Conservation (phyloP, 2,329 filamentous ascomycete genomes). For the Paraphaeosphaeria sporulosa region DNA sequence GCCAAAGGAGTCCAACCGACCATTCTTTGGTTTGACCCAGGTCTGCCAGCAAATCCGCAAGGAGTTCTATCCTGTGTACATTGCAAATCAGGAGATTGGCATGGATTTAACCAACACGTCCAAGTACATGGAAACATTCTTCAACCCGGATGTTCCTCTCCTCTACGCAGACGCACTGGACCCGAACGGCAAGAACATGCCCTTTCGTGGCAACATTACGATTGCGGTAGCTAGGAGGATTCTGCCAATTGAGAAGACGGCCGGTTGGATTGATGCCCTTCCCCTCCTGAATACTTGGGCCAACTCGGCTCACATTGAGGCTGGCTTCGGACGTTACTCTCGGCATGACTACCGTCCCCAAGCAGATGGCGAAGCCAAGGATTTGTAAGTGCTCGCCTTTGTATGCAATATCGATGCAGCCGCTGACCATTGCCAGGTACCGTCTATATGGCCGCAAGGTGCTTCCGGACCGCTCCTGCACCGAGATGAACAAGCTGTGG, state of each 20-base stretch:
- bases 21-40: slow-evolving; percentile 36
- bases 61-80: slow-evolving; percentile 36
- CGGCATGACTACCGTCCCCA: slow-evolving; percentile 21
- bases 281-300: slow-evolving; percentile 39
- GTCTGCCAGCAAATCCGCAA: slow-evolving; percentile 33
- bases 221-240: slow-evolving; percentile 32
- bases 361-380: slow-evolving; percentile 42
- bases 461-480: slow-evolving; percentile 27
- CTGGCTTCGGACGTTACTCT: slow-evolving; percentile 40
- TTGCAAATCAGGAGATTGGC: slow-evolving; percentile 35
- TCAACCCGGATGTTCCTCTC: slow-evolving; percentile 12
- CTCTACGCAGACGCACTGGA: not conserved
- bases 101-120: slow-evolving; percentile 33
- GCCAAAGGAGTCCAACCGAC: slow-evolving; percentile 27
- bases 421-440: slow-evolving; percentile 27
- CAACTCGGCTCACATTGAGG: slow-evolving; percentile 36
- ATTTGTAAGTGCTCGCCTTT: slow-evolving; percentile 32
- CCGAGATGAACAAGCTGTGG: slow-evolving; percentile 34
- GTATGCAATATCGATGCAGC: not conserved
- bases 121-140: slow-evolving; percentile 33
- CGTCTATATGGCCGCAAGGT: slow-evolving; percentile 40
- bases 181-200: slow-evolving; percentile 22
- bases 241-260: slow-evolving; percentile 18
- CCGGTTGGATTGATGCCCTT: slow-evolving; percentile 29
- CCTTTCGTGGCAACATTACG: slow-evolving; percentile 36